Conservation (phyloP, 306 rosid species). For the Casuarina cunninghamiana region DNA sequence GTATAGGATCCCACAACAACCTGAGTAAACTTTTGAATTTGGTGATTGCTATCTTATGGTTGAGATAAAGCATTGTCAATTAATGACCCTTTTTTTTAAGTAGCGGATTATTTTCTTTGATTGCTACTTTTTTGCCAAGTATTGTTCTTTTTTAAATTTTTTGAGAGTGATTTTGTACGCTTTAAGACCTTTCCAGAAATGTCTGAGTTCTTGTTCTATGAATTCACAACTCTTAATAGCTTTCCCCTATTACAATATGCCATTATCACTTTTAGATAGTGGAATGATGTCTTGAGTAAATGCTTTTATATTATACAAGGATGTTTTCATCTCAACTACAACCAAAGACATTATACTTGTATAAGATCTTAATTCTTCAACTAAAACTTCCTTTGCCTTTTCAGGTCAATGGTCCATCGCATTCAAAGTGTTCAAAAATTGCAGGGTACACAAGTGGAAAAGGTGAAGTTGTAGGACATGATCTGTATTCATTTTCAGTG, state of each 20-base stretch:
- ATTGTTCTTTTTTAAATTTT: background rate
- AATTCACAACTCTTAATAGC: background rate
- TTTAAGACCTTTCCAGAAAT: background rate
- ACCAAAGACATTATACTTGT: background rate
- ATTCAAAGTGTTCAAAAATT: slow-evolving; percentile 50
- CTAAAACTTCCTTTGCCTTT: slow-evolving; percentile 10
- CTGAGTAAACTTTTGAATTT: background rate
- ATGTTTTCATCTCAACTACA: background rate
- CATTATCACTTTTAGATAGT: background rate
- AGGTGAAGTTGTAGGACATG: slow-evolving; percentile 44
- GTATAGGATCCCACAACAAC: background rate
- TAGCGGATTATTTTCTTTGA: background rate
- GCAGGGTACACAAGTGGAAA: slow-evolving; percentile 57
- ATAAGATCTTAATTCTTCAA: slow-evolving; percentile 5
- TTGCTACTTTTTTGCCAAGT: background rate
- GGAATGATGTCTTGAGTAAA: background rate
- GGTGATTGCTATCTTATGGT: background rate
- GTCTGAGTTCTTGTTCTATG: background rate
- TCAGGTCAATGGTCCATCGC: slow-evolving; percentile 48
- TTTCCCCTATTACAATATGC: background rate
- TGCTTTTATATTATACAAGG: background rate
- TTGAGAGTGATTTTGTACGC: background rate
- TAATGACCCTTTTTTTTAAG: background rate
- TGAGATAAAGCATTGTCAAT: slow-evolving; percentile 7
- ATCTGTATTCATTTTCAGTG: background rate